Base-by-base conservation (phyloP, 352 stramenopile genomes). In the Poterioochromonas sp. region DNA sequence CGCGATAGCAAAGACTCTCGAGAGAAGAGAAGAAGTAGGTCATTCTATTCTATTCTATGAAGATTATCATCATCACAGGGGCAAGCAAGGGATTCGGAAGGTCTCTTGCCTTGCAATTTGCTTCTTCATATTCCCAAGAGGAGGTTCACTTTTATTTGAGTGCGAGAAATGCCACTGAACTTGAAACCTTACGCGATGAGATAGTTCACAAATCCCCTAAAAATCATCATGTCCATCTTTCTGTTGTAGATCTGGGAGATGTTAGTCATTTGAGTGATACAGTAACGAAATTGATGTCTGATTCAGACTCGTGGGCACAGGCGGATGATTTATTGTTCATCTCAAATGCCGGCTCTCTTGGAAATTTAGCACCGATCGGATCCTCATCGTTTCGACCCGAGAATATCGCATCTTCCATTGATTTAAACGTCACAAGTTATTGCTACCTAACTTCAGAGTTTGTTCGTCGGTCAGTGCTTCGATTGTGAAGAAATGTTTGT, bases 341-440 rank as follows among this genome's bases (percentile, higher is more conserved):
- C 35, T 90, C 93, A 81, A 95, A 95, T 73, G 90, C 90, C 5
- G 90, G 88, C 0, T 90, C 86, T 58, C 80, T 95, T 8, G 89
- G 89, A 0, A 79, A 87, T 29, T 79, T 94, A 0, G 84, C 84
- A 39, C 73, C 74, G 44, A 71, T 85, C 22, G 43, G 47, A 29
- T 40, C 43, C 8, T 37, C 40, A 29, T 62, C 77, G 41, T 29
- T 51, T n/a, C 41, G n/a, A 15, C 81, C 90, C 44, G 82, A 82
- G 39, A 84, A 90, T 39, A 89, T 71, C 3, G 8, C 62, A 8
- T 12, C n/a, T 8, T 8, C 88, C 81, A 88, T 88, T 82, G 85
- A 93, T 51, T 82, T 95, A 37, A 95, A 93, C 74, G 84, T 95
- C 18, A 93, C 87, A 39, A 92, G 87, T 29, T 84, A 90, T 3